phyloP scores from a whole-genome alignment of 2,329 filamentous ascomycete genomes.

The Dactylellina parvicollis region DNA sequence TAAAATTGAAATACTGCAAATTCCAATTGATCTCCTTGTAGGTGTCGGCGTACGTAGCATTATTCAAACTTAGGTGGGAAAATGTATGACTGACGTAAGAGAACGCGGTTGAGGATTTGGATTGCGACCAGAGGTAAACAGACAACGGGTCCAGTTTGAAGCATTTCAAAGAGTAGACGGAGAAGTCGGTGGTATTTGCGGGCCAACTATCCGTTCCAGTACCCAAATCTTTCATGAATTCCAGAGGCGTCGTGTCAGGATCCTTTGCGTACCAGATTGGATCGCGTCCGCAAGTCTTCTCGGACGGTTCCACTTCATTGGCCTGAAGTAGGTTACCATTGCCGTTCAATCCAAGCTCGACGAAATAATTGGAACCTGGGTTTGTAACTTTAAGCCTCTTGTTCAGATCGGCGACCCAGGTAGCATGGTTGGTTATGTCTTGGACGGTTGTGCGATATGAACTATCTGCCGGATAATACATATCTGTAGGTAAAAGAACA shows the following conservation, averaged over 20 bases:
- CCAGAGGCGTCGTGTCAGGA: constrained; percentile 38
- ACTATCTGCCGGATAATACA: neutral
- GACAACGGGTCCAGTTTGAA: constrained; percentile 61
- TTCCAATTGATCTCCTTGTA: constrained; percentile 66
- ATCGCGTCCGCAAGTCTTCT: neutral
- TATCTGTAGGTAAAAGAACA: constrained; percentile 67
- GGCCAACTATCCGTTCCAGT: constrained; percentile 46
- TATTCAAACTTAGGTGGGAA: constrained; percentile 69
- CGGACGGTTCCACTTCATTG: constrained; percentile 4
- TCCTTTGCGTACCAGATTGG: constrained; percentile 44
- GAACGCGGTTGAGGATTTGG: constrained; percentile 65
- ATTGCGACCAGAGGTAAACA: constrained; percentile 65
- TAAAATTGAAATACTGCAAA: constrained; percentile 66
- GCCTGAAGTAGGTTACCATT: constrained; percentile 40
- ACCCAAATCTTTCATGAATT: constrained; percentile 37
- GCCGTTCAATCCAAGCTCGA: constrained; percentile 47
- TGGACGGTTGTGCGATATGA: constrained; percentile 55
- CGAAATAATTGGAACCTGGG: constrained; percentile 31
- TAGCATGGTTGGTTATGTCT: constrained; percentile 20
- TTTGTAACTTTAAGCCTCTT: constrained; percentile 28
- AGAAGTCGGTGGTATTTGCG: neutral
- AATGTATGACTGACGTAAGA: constrained; percentile 72
- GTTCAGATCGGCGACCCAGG: constrained; percentile 32
- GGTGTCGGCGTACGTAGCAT: constrained; percentile 70
- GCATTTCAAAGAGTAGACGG: constrained; percentile 12